phyloP scores from a whole-genome alignment of 106 monocot genomes.

The Hemerocallis citrina region DNA sequence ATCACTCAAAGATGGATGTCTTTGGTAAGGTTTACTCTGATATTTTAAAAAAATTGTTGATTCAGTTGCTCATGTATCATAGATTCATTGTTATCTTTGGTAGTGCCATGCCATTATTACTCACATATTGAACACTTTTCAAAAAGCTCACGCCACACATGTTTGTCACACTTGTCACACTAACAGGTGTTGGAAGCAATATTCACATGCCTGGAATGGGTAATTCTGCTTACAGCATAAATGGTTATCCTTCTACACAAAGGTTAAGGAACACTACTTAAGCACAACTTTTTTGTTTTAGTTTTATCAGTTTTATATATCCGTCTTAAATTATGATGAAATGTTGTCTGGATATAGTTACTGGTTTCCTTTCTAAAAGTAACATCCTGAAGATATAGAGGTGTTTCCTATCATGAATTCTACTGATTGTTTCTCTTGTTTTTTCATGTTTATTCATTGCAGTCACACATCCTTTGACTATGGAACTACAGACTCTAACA shows the following conservation, averaged over 20 bases:
- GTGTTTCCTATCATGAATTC: neutral
- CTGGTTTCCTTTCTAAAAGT: neutral
- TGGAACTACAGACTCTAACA: constrained; percentile 12
- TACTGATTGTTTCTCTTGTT: constrained; percentile 1
- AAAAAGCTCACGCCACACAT: constrained; percentile 71
- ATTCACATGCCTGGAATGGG: constrained; percentile 72
- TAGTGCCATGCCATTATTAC: constrained; percentile 17
- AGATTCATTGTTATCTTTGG: constrained; percentile 18
- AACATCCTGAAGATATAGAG: neutral
- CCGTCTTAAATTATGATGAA: neutral
- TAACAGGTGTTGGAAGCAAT: constrained; percentile 92
- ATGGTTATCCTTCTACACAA: constrained; percentile 83
- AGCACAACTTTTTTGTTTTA: constrained; percentile 26
- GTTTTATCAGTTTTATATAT: neutral
- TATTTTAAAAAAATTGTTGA: too few relatives aligned
- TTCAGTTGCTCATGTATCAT: too few relatives aligned
- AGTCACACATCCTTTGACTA: constrained; percentile 27
- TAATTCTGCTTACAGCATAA: constrained; percentile 67
- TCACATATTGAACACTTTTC: constrained; percentile 26
- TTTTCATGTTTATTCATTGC: constrained; percentile 9
- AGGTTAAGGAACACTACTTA: constrained; percentile 80
- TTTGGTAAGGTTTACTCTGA: too few relatives aligned
- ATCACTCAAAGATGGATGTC: too few relatives aligned
- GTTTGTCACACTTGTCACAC: constrained; percentile 71
- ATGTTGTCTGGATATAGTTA: neutral